Conservation (phyloP, 768 basidiomycete species). For the Pleurotus eryngii region DNA sequence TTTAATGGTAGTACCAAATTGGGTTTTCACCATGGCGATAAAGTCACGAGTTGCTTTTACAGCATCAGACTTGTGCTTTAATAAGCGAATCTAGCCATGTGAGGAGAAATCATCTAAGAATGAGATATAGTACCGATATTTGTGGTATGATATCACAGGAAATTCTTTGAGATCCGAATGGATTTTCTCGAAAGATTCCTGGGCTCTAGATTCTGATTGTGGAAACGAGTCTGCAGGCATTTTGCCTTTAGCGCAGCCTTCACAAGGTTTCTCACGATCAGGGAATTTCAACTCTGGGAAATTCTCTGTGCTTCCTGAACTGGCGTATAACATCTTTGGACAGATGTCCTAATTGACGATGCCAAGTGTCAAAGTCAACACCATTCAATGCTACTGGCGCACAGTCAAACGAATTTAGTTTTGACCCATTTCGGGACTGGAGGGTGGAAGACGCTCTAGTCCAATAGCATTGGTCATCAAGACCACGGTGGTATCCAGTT, state of each 20-base stretch:
- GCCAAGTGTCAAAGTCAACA: neutral
- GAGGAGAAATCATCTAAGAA: neutral
- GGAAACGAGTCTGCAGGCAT: conserved; percentile 4
- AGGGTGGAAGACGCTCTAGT: neutral
- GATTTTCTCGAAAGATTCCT: neutral
- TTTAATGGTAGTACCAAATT: conserved; percentile 9
- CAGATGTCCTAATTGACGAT: neutral
- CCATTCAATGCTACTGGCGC: neutral
- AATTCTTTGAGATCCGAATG: conserved; percentile 6
- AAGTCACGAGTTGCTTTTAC: conserved; percentile 1
- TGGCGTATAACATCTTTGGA: neutral
- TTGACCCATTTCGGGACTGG: neutral
- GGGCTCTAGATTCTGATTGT: neutral
- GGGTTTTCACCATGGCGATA: conserved; percentile 8
- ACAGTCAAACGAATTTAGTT: no score
- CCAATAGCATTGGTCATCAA: neutral
- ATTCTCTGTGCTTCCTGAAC: neutral
- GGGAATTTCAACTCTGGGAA: neutral
- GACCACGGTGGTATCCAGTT: neutral
- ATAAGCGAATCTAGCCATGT: conserved; percentile 1
- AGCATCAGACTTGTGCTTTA: conserved; percentile 12
- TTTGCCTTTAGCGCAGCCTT: conserved; percentile 9
- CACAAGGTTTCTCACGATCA: neutral
- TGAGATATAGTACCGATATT: neutral
- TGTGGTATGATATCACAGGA: neutral